Evolutionary conservation across 768 basidiomycete species (phyloP).

Genomic region (Tremella yokohamensis): DNA sequence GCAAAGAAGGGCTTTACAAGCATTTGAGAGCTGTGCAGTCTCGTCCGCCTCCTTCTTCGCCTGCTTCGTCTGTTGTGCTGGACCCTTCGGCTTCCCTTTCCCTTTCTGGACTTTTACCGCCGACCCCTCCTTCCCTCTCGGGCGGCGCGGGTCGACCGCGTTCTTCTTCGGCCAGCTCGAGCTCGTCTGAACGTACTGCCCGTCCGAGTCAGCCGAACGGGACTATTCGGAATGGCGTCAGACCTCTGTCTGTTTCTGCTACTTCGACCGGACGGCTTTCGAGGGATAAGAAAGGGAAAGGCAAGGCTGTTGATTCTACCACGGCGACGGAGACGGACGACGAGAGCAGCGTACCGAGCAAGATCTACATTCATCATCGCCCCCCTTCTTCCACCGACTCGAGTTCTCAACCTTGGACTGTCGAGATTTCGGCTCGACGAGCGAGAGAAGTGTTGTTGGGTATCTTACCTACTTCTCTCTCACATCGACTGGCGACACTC

Average conservation of each 20-base stretch:
- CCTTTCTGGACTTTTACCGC: not conserved
- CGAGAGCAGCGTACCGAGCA: slow-evolving; percentile 6
- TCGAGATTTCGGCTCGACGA: not conserved
- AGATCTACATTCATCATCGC: slow-evolving; percentile 15
- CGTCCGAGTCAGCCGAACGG: not conserved
- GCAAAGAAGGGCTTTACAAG: slow-evolving; percentile 38
- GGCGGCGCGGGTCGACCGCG: not conserved
- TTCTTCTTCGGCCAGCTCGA: slow-evolving; percentile 6
- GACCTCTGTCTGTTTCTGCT: not conserved
- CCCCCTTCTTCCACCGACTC: not conserved
- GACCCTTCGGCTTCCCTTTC: not conserved
- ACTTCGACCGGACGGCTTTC: not conserved
- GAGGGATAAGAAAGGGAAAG: slow-evolving; percentile 3
- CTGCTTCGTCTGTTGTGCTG: not conserved
- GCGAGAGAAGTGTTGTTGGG: not conserved
- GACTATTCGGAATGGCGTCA: not conserved
- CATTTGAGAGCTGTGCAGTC: slow-evolving; percentile 1
- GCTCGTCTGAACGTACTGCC: slow-evolving; percentile 3
- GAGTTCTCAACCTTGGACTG: not conserved
- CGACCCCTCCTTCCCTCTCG: not conserved
- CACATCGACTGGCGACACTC: not conserved
- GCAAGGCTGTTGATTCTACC: slow-evolving; percentile 4
- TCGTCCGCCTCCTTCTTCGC: not conserved
- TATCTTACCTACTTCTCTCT: not conserved
- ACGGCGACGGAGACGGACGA: not conserved